Base-by-base conservation (phyloP, 257 asterid species). In the Vinca minor region DNA sequence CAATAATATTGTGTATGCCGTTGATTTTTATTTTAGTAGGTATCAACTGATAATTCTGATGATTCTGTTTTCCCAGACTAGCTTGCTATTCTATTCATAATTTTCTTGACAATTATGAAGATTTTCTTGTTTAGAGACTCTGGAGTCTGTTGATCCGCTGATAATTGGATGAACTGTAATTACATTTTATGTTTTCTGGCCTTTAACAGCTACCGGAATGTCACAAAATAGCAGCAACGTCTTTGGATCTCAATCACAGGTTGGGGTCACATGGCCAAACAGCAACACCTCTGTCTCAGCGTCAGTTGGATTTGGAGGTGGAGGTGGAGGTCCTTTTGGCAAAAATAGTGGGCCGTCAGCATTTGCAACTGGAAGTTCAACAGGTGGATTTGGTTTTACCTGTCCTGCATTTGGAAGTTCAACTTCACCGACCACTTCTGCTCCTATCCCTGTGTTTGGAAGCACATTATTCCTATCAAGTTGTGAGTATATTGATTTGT, bases 391-490 rank as follows among this genome's bases (percentile, higher is more conserved):
- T 45, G 55, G 46, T 20, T 11, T 36, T 31, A 34, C 49, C 18
- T 54, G 32, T 34, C 45, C 65, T 35, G 47, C 59, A 29, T 31
- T 59, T 48, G 67, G 54, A 39, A 59, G 41, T n/a, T 36, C 63
- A 61, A 29, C 56, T 21, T 52, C 52, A 21, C 10, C 67, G 46
- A 17, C 52, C 25, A 42, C 26, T 32, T 26, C 20, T 69, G 14
- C 36, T 21, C 18, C 52, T 3, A 35, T 38, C 17, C 32, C 45
- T 14, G 21, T 35, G 2, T 60, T 62, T 39, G 59, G 25, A 32
- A 64, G 50, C 29, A 23, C 74, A 31, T 25, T 65, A 23, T 34
- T n/a, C 38, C 2, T 23, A 15, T 38, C 42, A 20, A 55, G 53
- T 8, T 45, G 73, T 62, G 4, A 50, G 70, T 65, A 35, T 29